phyloP scores from a whole-genome alignment of 202 grass and related monocot species.

The Panicum virgatum region DNA sequence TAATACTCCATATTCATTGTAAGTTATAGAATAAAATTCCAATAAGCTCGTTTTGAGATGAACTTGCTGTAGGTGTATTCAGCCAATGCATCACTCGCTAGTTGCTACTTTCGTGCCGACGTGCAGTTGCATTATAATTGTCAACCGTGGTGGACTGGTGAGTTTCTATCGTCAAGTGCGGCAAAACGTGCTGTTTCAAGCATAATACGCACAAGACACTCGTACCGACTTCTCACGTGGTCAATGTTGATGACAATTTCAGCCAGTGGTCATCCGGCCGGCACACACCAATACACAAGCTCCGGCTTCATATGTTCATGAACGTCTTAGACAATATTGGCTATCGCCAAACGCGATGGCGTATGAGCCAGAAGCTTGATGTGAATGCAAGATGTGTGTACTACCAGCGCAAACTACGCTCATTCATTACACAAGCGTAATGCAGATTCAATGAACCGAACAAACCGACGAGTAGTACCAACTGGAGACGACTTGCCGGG shows the following conservation, averaged over 20 bases:
- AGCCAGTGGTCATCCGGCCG: no score
- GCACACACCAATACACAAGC: not conserved
- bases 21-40: conserved; percentile 19
- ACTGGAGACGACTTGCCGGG: not conserved
- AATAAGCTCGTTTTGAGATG: not conserved
- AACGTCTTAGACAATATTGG: no score
- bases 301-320: not conserved
- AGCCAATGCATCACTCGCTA: not conserved
- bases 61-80: not conserved
- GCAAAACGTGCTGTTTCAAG: not conserved
- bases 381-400: not conserved
- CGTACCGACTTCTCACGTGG: no score
- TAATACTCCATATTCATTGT: conserved; percentile 29
- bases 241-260: no score
- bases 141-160: not conserved
- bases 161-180: not conserved
- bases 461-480: not conserved
- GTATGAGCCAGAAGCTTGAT: not conserved
- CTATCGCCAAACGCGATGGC: not conserved
- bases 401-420: not conserved
- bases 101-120: not conserved
- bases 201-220: no score
- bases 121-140: not conserved
- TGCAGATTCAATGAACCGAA: not conserved
- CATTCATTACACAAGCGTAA: not conserved